Evolutionary conservation across 2,329 filamentous ascomycete species (phyloP).

Genomic region (Penicillium sp.): DNA sequence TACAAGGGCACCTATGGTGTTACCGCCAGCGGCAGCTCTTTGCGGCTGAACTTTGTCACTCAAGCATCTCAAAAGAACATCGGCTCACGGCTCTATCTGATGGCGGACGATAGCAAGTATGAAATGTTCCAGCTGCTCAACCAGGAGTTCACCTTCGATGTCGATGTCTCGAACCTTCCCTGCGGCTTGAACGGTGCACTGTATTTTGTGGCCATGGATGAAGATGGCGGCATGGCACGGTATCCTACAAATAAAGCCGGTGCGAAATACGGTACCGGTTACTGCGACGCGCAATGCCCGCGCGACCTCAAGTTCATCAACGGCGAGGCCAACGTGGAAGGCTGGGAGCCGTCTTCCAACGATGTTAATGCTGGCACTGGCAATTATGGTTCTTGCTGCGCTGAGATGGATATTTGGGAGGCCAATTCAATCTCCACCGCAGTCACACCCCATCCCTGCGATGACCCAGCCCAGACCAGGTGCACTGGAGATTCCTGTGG

Average conservation of each 20-base stretch:
- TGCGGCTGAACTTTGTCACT: conserved; percentile 51
- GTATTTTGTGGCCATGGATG: conserved; percentile 61
- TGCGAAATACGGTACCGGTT: conserved; percentile 60
- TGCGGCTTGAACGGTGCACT: conserved; percentile 71
- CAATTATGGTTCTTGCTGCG: conserved; percentile 59
- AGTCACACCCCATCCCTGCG: conserved; percentile 64
- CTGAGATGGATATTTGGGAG: conserved; percentile 69
- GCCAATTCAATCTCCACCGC: conserved; percentile 64
- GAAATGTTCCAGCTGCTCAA: conserved; percentile 62
- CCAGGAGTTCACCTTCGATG: conserved; percentile 69
- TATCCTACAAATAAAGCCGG: conserved; percentile 55
- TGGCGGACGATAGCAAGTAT: conserved; percentile 60
- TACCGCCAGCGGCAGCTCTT: conserved; percentile 46
- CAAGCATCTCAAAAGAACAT: conserved; percentile 34
- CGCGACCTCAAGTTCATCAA: conserved; percentile 47
- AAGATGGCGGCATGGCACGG: conserved; percentile 55
- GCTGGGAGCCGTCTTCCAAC: conserved; percentile 50
- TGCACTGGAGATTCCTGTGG: conserved; percentile 54
- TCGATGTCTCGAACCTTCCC: conserved; percentile 64
- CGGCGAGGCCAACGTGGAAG: conserved; percentile 53
- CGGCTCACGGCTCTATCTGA: conserved; percentile 60
- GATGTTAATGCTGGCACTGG: conserved; percentile 56
- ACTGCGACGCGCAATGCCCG: conserved; percentile 60
- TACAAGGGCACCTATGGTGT: conserved; percentile 54
- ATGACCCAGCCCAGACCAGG: conserved; percentile 45